Base-by-base conservation (phyloP, 108 stramenopile species). In the Cyclotella choctawhatcheeana region DNA sequence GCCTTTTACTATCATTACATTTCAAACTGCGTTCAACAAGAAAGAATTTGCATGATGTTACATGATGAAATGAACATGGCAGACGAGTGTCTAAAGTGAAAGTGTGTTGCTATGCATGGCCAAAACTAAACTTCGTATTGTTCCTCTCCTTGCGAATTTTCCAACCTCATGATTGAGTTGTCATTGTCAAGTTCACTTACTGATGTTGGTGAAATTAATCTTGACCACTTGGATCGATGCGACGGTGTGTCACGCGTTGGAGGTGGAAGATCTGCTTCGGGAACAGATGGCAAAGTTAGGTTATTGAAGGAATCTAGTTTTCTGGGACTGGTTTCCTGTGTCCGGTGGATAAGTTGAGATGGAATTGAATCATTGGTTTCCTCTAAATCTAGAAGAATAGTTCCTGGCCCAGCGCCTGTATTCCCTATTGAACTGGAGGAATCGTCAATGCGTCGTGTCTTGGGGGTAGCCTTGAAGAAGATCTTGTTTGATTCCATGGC, bases 401-500 rank as follows among this genome's bases (percentile, higher is more conserved):
- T n/a, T n/a, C n/a, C n/a, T n/a, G n/a, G n/a, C n/a, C n/a, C n/a
- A n/a, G n/a, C n/a, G n/a, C n/a, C n/a, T n/a, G n/a, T n/a, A n/a
- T n/a, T n/a, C n/a, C n/a, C n/a, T n/a, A n/a, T n/a, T n/a, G n/a
- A n/a, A n/a, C n/a, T n/a, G n/a, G n/a, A n/a, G n/a, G n/a, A n/a
- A n/a, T n/a, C n/a, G n/a, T n/a, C 26, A 27, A 14, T 1, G 33
- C 13, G 24, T 1, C 17, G 56, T n/a, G 16, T 2, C 31, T 32
- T 33, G 56, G 17, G 56, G n/a, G n/a, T n/a, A n/a, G n/a, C n/a
- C n/a, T n/a, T n/a, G 18, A 17, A 33, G 60, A 82, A 85, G 37
- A 74, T 67, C 7, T 64, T 47, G 20, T 69, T 55, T 3, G 61
- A 14, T 35, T 43, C 52, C 85, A 86, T 86, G 60, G 72, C 47